Evolutionary conservation across 1,284 basidiomycete species (phyloP).

Genomic region (Mixia osmundae): DNA sequence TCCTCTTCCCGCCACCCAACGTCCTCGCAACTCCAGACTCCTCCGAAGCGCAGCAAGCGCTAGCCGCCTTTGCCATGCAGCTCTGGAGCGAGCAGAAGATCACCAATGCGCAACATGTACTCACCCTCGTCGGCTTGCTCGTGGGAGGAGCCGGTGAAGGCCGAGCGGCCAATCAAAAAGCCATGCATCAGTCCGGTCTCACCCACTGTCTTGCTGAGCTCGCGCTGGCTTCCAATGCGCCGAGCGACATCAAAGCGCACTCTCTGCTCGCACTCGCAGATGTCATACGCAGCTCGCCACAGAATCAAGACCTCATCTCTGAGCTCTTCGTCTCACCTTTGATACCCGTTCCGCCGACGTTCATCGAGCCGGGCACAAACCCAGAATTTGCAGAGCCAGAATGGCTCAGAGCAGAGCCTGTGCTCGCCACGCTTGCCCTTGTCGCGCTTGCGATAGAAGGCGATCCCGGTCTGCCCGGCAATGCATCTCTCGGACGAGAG

Average conservation of each 20-base stretch:
- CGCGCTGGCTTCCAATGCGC: conserved; percentile 73
- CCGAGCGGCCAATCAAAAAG: conserved; percentile 18
- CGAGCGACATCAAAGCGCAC: conserved; percentile 61
- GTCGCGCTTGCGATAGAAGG: conserved; percentile 21
- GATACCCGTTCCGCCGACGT: conserved; percentile 20
- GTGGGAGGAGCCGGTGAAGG: conserved; percentile 25
- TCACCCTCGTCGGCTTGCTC: conserved; percentile 42
- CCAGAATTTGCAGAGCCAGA: conserved; percentile 2
- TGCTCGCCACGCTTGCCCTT: conserved; percentile 24
- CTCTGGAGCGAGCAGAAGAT: conserved; percentile 87
- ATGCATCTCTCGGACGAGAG: conserved; percentile 16
- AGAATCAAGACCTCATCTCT: conserved; percentile 30
- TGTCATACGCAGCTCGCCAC: conserved; percentile 24
- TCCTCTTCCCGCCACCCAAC: conserved; percentile 59
- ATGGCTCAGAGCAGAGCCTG: conserved; percentile 15
- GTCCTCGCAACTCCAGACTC: conserved; percentile 15
- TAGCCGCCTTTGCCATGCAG: conserved; percentile 83
- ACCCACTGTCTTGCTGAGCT: conserved; percentile 68
- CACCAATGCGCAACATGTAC: conserved; percentile 46
- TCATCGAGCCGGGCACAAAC: conserved; percentile 15
- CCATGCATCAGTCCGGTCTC: conserved; percentile 34
- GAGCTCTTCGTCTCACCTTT: conserved; percentile 24
- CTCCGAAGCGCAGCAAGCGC: conserved; percentile 37
- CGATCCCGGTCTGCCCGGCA: conserved; percentile 20
- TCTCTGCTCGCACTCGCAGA: conserved; percentile 57